Evolutionary conservation across 257 asterid genomes (phyloP).

Genomic region (Mitragyna speciosa): DNA sequence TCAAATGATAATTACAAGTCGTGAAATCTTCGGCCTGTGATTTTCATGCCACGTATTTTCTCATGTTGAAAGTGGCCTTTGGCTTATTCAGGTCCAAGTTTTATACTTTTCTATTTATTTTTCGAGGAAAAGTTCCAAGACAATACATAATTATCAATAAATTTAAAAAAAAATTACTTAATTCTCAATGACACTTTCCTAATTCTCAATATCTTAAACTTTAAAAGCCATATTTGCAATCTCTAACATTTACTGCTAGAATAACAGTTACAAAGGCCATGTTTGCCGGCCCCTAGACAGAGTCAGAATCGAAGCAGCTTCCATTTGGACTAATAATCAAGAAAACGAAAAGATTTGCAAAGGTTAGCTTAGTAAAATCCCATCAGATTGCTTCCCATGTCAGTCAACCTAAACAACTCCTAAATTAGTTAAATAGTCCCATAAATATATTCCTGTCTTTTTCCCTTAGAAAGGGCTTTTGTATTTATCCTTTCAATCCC

Average conservation of each 20-base stretch:
- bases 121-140: not conserved
- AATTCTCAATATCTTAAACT: not conserved
- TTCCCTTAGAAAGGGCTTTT: not conserved
- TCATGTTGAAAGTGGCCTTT: not conserved
- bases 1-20: not conserved
- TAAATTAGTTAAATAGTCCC: not conserved
- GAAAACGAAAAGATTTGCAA: not conserved
- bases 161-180: not conserved
- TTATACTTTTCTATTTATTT: not conserved
- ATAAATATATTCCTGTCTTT: slow-evolving; percentile 7
- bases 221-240: not conserved
- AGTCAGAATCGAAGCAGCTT: slow-evolving; percentile 9
- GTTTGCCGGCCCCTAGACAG: slow-evolving; percentile 22
- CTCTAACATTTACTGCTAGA: not conserved
- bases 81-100: not conserved
- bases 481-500: not conserved
- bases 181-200: not conserved
- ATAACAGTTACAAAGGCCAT: slow-evolving; percentile 6
- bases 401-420: slow-evolving; percentile 1
- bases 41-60: not conserved
- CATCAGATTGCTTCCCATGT: slow-evolving; percentile 2
- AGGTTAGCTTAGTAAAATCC: not conserved
- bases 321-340: slow-evolving; percentile 1
- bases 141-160: not conserved
- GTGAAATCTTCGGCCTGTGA: not conserved